These are phyloP conservation scores for Leccinum solheimii DNA, from an alignment of 1,284 basidiomycete species.

Conservation along the genomic window DNA sequence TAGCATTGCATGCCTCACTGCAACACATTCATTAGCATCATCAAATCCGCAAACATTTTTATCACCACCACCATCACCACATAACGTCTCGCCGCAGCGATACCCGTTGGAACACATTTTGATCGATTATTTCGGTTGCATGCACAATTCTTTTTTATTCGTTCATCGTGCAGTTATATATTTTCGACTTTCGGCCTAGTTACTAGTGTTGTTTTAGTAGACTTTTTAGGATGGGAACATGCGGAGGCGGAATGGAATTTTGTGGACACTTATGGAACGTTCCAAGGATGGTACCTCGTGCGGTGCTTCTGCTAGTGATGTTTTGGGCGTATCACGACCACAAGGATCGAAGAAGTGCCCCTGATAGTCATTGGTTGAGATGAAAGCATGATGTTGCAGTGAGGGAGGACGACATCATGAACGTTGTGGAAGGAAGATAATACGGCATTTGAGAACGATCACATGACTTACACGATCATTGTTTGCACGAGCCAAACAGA, in stretches of 20 bases:
- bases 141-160: constrained; percentile 12
- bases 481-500: constrained; percentile 30
- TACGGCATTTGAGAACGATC: constrained; percentile 8
- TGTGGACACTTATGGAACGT: not conserved
- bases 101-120: not conserved
- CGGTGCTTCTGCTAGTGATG: not conserved
- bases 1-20: constrained; percentile 15
- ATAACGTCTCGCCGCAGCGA: constrained; percentile 5
- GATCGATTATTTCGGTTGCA: constrained; percentile 4
- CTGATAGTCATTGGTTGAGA: not conserved
- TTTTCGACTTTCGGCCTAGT: constrained; percentile 23
- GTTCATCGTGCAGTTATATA: constrained; percentile 20
- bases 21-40: constrained; percentile 10
- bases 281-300: not conserved
- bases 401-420: not conserved
- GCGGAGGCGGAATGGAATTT: constrained; percentile 2
- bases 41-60: not conserved
- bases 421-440: not conserved
- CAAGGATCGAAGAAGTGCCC: not conserved
- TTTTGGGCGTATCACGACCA: not conserved
- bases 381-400: not conserved
- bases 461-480: constrained; percentile 22
- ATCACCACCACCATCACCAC: constrained; percentile 7
- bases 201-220: constrained; percentile 26
- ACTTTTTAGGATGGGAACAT: constrained; percentile 4